Evolutionary conservation across 1,284 basidiomycete genomes (phyloP).

Genomic region (Coniophora puteana): DNA sequence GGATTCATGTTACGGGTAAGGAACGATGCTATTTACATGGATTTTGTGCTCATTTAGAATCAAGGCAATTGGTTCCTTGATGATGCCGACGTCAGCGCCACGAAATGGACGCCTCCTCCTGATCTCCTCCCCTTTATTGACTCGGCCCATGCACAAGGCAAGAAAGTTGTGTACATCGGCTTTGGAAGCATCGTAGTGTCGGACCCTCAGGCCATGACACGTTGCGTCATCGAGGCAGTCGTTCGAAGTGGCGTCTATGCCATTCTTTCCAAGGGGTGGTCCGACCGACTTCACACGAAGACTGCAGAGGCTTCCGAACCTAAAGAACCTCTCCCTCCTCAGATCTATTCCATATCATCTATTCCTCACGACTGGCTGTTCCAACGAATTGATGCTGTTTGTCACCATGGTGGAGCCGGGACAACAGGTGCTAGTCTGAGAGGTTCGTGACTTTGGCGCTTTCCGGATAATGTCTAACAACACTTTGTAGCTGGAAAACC

Average conservation of each 20-base stretch:
- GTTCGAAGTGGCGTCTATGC: conserved; percentile 82
- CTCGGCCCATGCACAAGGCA: conserved; percentile 63
- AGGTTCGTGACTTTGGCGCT: conserved; percentile 43
- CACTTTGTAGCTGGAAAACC: conserved; percentile 75
- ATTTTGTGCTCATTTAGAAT: conserved; percentile 10
- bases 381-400: conserved; percentile 89
- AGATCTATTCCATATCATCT: conserved; percentile 82
- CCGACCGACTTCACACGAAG: conserved; percentile 80
- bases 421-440: conserved; percentile 92
- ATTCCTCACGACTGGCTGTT: conserved; percentile 99
- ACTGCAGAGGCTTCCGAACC: conserved; percentile 53
- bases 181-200: conserved; percentile 99
- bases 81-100: conserved; percentile 81
- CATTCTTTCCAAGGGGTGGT: conserved; percentile 97
- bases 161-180: conserved; percentile 97
- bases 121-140: conserved; percentile 84
- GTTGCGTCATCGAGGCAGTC: conserved; percentile 87
- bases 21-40: conserved; percentile 1
- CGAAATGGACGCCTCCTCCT: conserved; percentile 84
- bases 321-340: conserved; percentile 67
- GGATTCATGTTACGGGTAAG: conserved; percentile 91
- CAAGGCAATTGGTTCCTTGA: conserved; percentile 94
- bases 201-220: conserved; percentile 90
- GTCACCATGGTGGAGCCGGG: conserved; percentile 96
- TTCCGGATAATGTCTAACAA: conserved; percentile 12